phyloP scores from a whole-genome alignment of 805 yeast genomes.

The Cyberlindnera maritima region DNA sequence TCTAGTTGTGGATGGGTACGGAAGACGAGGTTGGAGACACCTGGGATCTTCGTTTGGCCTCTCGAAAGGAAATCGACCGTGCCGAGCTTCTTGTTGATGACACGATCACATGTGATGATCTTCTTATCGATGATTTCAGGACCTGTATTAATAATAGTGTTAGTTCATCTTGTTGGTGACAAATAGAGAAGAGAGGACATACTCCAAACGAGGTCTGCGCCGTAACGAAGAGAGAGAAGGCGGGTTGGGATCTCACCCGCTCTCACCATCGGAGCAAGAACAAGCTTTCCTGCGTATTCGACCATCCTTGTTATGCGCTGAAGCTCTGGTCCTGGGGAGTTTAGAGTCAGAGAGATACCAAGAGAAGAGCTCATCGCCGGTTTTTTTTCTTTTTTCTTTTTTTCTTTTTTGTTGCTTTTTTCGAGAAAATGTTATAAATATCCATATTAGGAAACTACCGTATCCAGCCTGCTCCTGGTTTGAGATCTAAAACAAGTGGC shows the following conservation, averaged over 20 bases:
- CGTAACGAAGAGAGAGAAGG: conserved; percentile 71
- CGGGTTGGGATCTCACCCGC: conserved; percentile 94
- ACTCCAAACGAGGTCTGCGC: conserved; percentile 95
- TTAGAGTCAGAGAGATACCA: neutral
- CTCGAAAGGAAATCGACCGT: conserved; percentile 59
- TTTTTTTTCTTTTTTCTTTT: too few species aligned
- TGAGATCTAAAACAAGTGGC: neutral
- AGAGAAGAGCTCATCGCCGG: neutral
- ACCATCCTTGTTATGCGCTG: conserved; percentile 40
- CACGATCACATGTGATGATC: conserved; percentile 65
- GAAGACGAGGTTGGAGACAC: conserved; percentile 59
- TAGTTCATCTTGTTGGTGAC: neutral
- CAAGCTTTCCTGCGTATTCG: conserved; percentile 72
- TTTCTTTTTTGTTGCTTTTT: too few species aligned
- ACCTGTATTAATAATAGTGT: conserved; percentile 24
- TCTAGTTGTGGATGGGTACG: conserved; percentile 69
- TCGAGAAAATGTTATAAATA: too few species aligned
- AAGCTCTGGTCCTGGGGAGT: neutral
- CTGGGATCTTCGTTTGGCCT: conserved; percentile 42
- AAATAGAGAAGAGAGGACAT: conserved; percentile 8
- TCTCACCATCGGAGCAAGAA: conserved; percentile 95
- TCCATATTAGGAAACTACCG: neutral
- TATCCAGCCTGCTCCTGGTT: neutral
- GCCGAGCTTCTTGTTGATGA: conserved; percentile 50
- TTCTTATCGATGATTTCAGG: conserved; percentile 94